phyloP scores from a whole-genome alignment of 768 basidiomycete species.

The Mycena sanguinolenta region DNA sequence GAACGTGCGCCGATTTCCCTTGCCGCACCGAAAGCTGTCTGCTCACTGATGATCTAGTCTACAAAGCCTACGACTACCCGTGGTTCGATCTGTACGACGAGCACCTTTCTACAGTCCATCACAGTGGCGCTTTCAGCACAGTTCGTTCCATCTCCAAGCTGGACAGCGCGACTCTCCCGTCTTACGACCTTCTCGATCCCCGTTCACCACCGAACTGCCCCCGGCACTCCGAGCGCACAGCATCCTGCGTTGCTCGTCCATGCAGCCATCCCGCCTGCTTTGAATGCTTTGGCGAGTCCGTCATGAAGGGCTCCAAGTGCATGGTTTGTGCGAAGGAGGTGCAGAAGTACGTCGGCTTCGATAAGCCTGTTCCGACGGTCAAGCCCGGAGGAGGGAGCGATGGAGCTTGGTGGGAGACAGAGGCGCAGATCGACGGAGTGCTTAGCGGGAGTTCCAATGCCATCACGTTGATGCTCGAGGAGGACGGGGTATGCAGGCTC shows the following conservation, averaged over 20 bases:
- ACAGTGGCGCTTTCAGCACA: neutral
- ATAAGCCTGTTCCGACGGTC: conserved; percentile 2
- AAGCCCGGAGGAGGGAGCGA: conserved; percentile 10
- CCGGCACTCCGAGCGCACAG: neutral
- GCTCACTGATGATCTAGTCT: neutral
- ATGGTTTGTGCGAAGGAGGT: neutral
- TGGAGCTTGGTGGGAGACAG: conserved; percentile 4
- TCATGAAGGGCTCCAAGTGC: neutral
- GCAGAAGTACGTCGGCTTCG: neutral
- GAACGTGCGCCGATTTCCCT: neutral
- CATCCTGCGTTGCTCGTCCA: neutral
- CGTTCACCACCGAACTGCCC: neutral
- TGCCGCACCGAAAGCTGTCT: neutral
- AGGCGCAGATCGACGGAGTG: neutral
- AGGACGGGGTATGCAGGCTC: no score
- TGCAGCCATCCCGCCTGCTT: neutral
- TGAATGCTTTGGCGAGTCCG: neutral
- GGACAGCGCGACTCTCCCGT: neutral
- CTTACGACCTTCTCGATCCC: neutral
- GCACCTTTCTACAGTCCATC: neutral
- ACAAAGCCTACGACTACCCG: conserved; percentile 1
- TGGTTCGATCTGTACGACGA: conserved; percentile 15
- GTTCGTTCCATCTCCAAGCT: neutral
- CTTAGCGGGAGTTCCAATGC: neutral
- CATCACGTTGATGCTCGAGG: neutral